Base-by-base conservation (phyloP, 2,329 filamentous ascomycete species). In the Fusarium mangiferae region DNA sequence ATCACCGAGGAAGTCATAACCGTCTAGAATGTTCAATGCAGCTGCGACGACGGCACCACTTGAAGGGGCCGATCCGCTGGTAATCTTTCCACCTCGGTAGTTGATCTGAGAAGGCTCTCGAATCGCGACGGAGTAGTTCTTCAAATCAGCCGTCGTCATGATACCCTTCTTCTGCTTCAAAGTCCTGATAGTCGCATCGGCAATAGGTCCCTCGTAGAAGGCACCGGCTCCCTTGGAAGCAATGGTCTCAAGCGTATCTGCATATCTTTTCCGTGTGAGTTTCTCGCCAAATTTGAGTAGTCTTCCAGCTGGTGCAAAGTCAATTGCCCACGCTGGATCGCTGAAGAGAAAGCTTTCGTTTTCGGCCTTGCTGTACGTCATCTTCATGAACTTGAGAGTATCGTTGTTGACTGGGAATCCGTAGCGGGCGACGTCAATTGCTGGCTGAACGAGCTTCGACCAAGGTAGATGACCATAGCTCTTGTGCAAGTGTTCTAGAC, bases 251-350 rank as follows among this genome's bases (percentile, higher is more conserved):
- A 96, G 86, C 0, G 93, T 94, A 68, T 93, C 84, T 2, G 93
- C 93, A 80, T 93, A 95, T 44, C 94, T 87, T 78, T 90, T 92
- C 30, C 93, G 86, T 0, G 92, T 94, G 71, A 96, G 93, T 1
- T 83, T 92, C 74, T 96, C 93, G n/a, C 92, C 92, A 6, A 93
- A 80, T 26, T 86, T 85, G 3, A 95, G 78, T 2, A 90, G 83
- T 4, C 85, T 90, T 7, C 94, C 94, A 66, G 92, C 89, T 0
- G 94, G 94, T 5, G 94, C 94, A 81, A 97, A 97, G 80, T 97
- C 95, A 35, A 94, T 83, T 0, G 94, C 93, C 92, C 94, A 98
- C 0, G 89, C 87, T 0, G 92, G 90, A 68, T 97, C 89, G 0
- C 91, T 84, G 6, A 89, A 86, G 0, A 97, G 82, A 78, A 96